These are phyloP conservation scores for Ophiorrhiza pumila DNA, from an alignment of 257 asterid genomes.

Conservation along the genomic window DNA sequence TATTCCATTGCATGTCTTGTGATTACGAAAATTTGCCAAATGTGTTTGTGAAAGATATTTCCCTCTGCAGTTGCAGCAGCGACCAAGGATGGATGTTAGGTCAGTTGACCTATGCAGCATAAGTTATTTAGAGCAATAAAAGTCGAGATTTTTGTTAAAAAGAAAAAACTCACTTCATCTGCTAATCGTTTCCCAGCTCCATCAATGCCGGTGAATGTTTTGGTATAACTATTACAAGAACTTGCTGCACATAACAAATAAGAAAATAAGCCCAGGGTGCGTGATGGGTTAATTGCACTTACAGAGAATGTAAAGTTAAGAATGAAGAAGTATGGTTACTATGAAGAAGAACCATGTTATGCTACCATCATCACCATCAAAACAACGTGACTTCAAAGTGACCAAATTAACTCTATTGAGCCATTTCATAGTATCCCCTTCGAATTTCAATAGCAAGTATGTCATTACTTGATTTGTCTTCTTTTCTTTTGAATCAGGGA, in stretches of 20 bases:
- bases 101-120: too few relatives aligned
- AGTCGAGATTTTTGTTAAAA: not conserved
- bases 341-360: not conserved
- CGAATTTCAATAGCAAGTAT: not conserved
- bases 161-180: slow-evolving; percentile 67
- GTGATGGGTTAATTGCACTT: not conserved
- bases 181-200: slow-evolving; percentile 91
- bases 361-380: not conserved
- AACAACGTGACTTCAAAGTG: not conserved
- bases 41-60: not conserved
- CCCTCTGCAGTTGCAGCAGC: not conserved
- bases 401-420: not conserved
- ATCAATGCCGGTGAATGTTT: slow-evolving; percentile 87
- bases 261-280: not conserved
- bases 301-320: not conserved
- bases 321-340: not conserved
- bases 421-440: not conserved
- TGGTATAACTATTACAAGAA: slow-evolving; percentile 75
- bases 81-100: not conserved
- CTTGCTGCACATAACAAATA: slow-evolving; percentile 53
- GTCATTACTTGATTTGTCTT: not conserved
- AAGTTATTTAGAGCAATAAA: not conserved
- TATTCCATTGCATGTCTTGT: too few relatives aligned
- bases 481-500: not conserved
- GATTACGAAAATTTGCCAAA: too few relatives aligned